phyloP scores from a whole-genome alignment of 345 rosid species.

The Ceriops tagal region DNA sequence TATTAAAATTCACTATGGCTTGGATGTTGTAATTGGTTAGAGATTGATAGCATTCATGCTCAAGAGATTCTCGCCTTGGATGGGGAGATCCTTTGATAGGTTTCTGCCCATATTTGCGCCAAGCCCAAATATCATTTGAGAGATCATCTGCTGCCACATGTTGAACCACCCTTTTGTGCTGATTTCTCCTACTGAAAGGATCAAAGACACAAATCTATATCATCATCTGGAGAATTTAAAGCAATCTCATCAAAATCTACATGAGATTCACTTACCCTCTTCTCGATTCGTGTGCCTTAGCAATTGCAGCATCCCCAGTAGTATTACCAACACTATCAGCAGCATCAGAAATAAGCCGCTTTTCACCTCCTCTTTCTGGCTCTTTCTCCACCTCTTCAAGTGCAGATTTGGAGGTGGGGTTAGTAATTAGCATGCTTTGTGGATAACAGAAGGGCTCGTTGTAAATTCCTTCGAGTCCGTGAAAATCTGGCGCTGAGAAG shows the following conservation, averaged over 20 bases:
- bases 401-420: constrained; percentile 24
- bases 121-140: constrained; percentile 66
- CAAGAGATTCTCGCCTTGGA: constrained; percentile 48
- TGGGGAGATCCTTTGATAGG: constrained; percentile 79
- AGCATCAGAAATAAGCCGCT: constrained; percentile 21
- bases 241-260: background rate
- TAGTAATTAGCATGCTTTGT: constrained; percentile 21
- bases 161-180: constrained; percentile 49
- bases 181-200: constrained; percentile 45
- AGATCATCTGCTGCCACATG: constrained; percentile 48
- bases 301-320: constrained; percentile 10
- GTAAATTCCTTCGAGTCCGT: constrained; percentile 40
- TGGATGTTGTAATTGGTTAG: background rate
- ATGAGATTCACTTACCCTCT: constrained; percentile 37
- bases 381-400: constrained; percentile 26
- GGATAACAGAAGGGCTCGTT: constrained; percentile 42
- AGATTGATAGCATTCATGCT: background rate
- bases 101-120: constrained; percentile 86
- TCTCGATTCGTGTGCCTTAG: constrained; percentile 30
- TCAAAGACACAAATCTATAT: background rate
- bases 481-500: constrained; percentile 31
- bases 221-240: background rate
- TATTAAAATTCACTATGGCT: too few relatives aligned
- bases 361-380: constrained; percentile 23
- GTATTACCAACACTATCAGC: background rate